phyloP scores from a whole-genome alignment of 1,139 yeast species.

The Sugiyamaella pinicola region DNA sequence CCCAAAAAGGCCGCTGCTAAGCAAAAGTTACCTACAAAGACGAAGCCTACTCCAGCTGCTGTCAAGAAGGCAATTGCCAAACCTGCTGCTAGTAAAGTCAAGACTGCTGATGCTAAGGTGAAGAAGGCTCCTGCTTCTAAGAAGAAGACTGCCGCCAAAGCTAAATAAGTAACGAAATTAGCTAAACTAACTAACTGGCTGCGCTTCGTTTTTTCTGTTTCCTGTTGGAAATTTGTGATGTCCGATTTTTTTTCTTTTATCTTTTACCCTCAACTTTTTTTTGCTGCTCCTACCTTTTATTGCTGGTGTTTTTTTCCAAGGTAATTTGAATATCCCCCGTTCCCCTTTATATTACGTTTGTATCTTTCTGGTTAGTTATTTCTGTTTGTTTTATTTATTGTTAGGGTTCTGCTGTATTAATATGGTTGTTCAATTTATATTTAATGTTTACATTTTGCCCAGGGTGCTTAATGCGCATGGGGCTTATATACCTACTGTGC shows the following conservation, averaged over 20 bases:
- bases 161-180: constrained; percentile 25
- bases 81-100: constrained; percentile 29
- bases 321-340: constrained; percentile 15
- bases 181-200: too few species aligned
- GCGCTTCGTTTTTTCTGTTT: background rate
- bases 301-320: constrained; percentile 17
- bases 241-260: background rate
- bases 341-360: constrained; percentile 11
- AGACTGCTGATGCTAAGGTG: constrained; percentile 34
- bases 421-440: constrained; percentile 17
- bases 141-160: constrained; percentile 36
- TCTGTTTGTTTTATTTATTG: constrained; percentile 18
- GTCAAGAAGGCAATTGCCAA: constrained; percentile 25
- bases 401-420: constrained; percentile 20
- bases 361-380: constrained; percentile 3
- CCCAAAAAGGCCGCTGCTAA: constrained; percentile 22
- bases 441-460: too few species aligned
- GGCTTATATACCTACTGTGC: background rate
- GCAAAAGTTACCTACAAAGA: background rate
- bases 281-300: constrained; percentile 11
- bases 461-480: too few species aligned
- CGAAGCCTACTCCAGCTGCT: background rate
- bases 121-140: constrained; percentile 33
- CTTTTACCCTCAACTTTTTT: background rate
- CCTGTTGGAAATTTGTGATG: constrained; percentile 15